Evolutionary conservation across 148 eudicot species (phyloP).

Genomic region (Gaultheria prostrata): DNA sequence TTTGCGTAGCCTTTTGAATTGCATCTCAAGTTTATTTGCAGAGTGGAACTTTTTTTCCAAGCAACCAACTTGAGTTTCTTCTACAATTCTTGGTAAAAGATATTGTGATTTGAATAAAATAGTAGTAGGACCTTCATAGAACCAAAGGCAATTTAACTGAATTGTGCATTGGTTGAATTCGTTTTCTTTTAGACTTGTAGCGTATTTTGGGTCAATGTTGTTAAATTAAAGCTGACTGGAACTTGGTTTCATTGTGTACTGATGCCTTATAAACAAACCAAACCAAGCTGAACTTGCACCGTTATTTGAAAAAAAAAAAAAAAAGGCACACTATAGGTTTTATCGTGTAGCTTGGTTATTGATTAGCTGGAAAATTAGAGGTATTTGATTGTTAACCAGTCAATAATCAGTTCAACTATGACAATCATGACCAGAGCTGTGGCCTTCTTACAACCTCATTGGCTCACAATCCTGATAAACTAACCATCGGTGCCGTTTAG

Average conservation of each 20-base stretch:
- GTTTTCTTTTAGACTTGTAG: too few relatives aligned
- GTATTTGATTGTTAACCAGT: background rate
- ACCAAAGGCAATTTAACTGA: background rate
- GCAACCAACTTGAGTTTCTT: background rate
- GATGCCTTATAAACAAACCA: background rate
- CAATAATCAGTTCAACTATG: background rate
- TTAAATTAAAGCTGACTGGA: background rate
- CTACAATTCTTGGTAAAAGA: background rate
- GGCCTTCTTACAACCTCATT: slow-evolving; percentile 6
- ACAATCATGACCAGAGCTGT: background rate
- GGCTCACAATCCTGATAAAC: background rate
- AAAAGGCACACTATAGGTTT: background rate
- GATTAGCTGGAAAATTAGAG: background rate
- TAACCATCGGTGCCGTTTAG: background rate
- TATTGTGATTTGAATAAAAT: background rate
- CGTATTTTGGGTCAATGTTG: too few relatives aligned
- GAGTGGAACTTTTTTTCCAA: background rate
- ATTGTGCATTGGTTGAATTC: background rate
- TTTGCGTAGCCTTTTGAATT: background rate
- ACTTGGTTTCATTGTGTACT: background rate
- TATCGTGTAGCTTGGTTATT: background rate
- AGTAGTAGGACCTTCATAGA: background rate
- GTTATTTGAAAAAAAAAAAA: background rate
- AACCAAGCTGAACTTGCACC: background rate
- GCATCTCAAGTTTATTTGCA: background rate